Evolutionary conservation across 208 protist species (phyloP), one percentile per base, ranked within the genome.

Genomic region (Leishmania guyanensis): DNA sequence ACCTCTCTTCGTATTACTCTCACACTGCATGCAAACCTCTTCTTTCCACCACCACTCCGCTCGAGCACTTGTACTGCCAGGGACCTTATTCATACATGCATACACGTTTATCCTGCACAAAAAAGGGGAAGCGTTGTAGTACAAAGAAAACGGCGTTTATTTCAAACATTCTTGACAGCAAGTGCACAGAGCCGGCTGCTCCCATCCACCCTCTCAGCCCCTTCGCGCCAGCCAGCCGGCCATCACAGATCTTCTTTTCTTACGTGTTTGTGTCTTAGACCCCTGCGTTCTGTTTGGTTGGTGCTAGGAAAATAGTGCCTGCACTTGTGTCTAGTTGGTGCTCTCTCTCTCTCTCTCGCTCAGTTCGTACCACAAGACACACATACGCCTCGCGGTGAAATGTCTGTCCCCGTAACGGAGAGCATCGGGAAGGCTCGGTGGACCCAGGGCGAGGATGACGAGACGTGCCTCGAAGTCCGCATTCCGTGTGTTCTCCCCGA

Each of bases 401-500:
- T 85, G 83, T 71, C 76, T 1, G 86, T 92, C 72, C 88, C 84
- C 46, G 69, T 85, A 39, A 94, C 89, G 3, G 77, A 83, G 39
- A 81, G 87, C 74, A 89, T 96, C 78, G 94, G 92, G 29, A 91
- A 95, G 79, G 81, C 90, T 36, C 84, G 78, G 51, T 97, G 94
- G 93, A 85, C 81, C 1, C 94, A 97, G 82, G 88, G 88, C 58
- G 89, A 91, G 48, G 92, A 94, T 54, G 90, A 86, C 36, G 90
- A 94, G n/a, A 80, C 80, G 39, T 43, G 48, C 53, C 79, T 97
- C 17, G 93, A 97, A 84, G 84, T 96, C 48, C 89, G 91, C 68
- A 92, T 96, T 29, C 94, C 94, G 5, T 84, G 90, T 75, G 89
- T 79, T 9, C 84, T 96, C 14, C 92, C 92, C 17, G 84, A 86